Conservation (phyloP, 208 protist species). For the Strigomonas culicis region DNA sequence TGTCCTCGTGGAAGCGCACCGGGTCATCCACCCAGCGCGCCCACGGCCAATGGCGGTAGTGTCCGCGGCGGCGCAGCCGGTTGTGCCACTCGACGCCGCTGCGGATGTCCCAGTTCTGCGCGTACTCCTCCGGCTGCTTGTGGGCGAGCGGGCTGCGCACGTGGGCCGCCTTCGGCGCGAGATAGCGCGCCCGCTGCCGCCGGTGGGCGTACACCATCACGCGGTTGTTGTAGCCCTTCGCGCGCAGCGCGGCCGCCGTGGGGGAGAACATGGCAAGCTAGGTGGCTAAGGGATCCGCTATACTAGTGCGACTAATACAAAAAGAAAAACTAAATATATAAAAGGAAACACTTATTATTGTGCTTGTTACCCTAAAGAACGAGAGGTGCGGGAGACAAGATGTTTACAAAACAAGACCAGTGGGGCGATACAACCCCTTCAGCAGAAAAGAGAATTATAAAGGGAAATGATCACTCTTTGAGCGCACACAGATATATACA, state of each 20-base stretch:
- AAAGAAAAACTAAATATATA: not conserved
- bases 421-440: not conserved
- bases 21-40: conserved; percentile 71
- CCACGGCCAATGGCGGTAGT: conserved; percentile 80
- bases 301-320: not conserved
- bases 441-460: not conserved
- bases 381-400: too few relatives aligned
- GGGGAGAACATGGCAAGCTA: conserved; percentile 23
- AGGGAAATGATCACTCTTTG: not conserved
- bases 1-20: conserved; percentile 52
- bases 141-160: conserved; percentile 51
- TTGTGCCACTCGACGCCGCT: conserved; percentile 79
- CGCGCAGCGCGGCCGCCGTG: conserved; percentile 26
- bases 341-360: conserved; percentile 4
- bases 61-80: conserved; percentile 48
- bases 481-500: too few relatives aligned
- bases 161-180: conserved; percentile 46
- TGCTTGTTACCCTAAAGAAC: not conserved
- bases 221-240: conserved; percentile 69
- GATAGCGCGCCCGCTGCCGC: conserved; percentile 51
- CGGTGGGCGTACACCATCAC: conserved; percentile 85
- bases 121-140: conserved; percentile 77
- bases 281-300: too few relatives aligned
- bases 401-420: not conserved
- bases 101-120: conserved; percentile 65